A percentile compares a stretch with the other conserved stretches of the same genome.
Evolutionary conservation across 1,284 basidiomycete genomes (phyloP).

Genomic region (Apiotrichum montevideense): DNA sequence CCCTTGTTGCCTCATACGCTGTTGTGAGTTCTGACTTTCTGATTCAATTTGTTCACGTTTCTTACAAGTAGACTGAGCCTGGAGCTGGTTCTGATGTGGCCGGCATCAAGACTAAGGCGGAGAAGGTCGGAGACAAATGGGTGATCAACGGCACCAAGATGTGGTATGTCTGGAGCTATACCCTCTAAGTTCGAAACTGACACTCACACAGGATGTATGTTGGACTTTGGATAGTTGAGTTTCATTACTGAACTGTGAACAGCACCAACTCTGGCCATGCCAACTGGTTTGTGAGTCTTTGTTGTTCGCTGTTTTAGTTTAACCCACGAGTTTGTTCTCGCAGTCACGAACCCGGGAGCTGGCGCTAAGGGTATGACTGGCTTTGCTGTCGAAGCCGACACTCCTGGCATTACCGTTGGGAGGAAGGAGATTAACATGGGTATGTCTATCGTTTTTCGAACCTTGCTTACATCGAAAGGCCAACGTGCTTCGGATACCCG

Average conservation of each 20-base stretch:
- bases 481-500: conserved; percentile 55
- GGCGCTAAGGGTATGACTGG: conserved; percentile 53
- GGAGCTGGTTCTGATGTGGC: conserved; percentile 55
- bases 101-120: conserved; percentile 49
- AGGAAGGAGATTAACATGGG: conserved; percentile 59
- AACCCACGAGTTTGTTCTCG: conserved; percentile 50
- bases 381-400: conserved; percentile 54
- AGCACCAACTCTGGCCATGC: conserved; percentile 53
- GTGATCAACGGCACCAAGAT: conserved; percentile 53
- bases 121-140: conserved; percentile 52
- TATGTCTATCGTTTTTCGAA: conserved; percentile 2
- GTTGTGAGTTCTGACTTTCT: conserved; percentile 26
- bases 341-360: conserved; percentile 50
- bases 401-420: conserved; percentile 49
- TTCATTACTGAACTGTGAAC: conserved; percentile 7
- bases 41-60: no score
- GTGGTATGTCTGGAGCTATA: conserved; percentile 39
- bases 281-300: conserved; percentile 45
- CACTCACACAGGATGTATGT: conserved; percentile 33
- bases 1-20: conserved; percentile 54
- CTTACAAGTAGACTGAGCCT: conserved; percentile 47
- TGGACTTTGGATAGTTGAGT: no score
- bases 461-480: conserved; percentile 13
- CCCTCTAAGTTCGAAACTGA: background rate
- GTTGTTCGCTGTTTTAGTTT: no score